Conservation (phyloP, 805 yeast genomes). For the Ogataea neopini region DNA sequence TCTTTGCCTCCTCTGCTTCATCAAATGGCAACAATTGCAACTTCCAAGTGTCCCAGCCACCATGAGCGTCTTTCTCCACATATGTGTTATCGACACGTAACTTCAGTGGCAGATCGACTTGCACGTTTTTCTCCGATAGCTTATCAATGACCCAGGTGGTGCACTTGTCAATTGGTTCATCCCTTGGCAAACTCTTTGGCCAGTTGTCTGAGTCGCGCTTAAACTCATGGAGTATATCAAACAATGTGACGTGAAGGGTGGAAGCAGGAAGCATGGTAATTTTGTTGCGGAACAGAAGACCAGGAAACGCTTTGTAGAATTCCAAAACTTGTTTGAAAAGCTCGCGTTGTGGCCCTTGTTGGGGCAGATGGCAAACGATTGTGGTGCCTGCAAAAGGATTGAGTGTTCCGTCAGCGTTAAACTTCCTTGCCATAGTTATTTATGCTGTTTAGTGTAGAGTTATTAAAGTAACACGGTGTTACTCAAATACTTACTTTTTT, state of each 20-base stretch:
- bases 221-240: constrained; percentile 20
- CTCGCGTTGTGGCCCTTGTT: constrained; percentile 18
- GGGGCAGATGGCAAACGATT: constrained; percentile 21
- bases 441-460: neutral
- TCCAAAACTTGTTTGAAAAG: constrained; percentile 17
- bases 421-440: constrained; percentile 17
- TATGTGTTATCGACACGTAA: constrained; percentile 14
- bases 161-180: constrained; percentile 18
- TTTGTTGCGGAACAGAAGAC: constrained; percentile 15
- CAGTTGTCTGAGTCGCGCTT: constrained; percentile 18
- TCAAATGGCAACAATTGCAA: constrained; percentile 16
- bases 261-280: constrained; percentile 23
- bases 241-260: constrained; percentile 21
- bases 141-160: constrained; percentile 16
- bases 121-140: constrained; percentile 8
- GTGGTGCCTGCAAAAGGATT: constrained; percentile 21
- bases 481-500: neutral
- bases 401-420: constrained; percentile 20
- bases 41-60: constrained; percentile 24
- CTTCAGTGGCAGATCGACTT: constrained; percentile 18
- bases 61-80: constrained; percentile 13
- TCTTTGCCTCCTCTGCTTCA: constrained; percentile 12
- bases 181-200: constrained; percentile 19
- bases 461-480: neutral
- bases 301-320: constrained; percentile 18